Conservation (phyloP, 495 filamentous ascomycete genomes). For the Penicillium lividum region DNA sequence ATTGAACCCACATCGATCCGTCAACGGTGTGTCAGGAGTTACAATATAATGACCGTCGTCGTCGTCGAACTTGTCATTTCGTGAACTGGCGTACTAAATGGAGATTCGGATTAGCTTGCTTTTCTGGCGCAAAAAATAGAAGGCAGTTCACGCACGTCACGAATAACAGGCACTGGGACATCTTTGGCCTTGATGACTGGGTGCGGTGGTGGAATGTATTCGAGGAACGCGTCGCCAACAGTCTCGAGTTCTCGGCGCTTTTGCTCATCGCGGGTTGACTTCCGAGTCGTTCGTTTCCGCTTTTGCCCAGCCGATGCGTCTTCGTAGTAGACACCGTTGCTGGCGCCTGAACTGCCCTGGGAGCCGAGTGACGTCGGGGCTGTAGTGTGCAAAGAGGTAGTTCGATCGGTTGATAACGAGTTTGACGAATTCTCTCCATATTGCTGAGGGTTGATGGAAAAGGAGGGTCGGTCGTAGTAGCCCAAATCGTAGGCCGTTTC, state of each 20-base stretch:
- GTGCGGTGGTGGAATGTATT: conserved; percentile 80
- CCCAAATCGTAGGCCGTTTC: conserved; percentile 65
- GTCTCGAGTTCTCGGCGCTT: conserved; percentile 70
- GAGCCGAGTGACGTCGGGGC: conserved; percentile 88
- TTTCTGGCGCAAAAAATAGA: conserved; percentile 2
- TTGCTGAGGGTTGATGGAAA: conserved; percentile 71
- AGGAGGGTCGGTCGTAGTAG: conserved; percentile 61
- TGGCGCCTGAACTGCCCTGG: conserved; percentile 61
- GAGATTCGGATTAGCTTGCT: conserved; percentile 17
- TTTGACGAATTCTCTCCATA: conserved; percentile 63
- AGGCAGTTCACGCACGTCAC: conserved; percentile 67
- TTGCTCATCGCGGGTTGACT: conserved; percentile 76
- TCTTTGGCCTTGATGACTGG: conserved; percentile 91
- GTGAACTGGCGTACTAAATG: conserved; percentile 42
- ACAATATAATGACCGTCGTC: conserved; percentile 98
- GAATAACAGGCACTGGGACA: conserved; percentile 76
- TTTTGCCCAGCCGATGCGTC: conserved; percentile 71
- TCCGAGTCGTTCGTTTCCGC: conserved; percentile 79
- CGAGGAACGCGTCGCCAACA: conserved; percentile 68
- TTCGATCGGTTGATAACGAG: conserved; percentile 81
- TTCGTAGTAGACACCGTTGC: conserved; percentile 55
- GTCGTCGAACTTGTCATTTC: conserved; percentile 74
- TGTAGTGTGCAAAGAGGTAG: conserved; percentile 83
- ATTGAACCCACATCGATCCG: conserved; percentile 79
- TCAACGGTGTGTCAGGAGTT: conserved; percentile 75